A percentile compares a stretch with the other conserved stretches of the same genome.
Evolutionary conservation across 345 rosid genomes (phyloP).

Genomic region (Boechera divaricarpa): DNA sequence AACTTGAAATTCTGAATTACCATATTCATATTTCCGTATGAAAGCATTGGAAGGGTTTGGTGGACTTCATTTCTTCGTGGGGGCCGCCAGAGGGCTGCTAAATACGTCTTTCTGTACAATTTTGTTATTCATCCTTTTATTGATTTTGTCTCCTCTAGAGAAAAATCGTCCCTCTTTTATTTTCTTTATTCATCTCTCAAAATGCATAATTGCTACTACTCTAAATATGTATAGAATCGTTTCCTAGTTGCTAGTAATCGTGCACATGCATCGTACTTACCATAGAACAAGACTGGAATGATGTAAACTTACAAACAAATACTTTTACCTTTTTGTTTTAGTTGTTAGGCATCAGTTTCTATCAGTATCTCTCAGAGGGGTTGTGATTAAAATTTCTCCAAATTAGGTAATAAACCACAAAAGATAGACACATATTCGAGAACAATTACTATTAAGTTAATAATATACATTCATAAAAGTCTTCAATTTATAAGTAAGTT

Average conservation of each 20-base stretch:
- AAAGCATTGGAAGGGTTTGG: conserved; percentile 31
- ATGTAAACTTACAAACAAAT: conserved; percentile 8
- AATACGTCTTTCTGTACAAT: background rate
- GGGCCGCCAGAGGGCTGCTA: conserved; percentile 21
- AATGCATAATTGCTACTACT: conserved; percentile 4
- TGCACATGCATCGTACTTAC: background rate
- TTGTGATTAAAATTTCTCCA: conserved; percentile 1
- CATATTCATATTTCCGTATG: conserved; percentile 13
- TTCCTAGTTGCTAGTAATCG: background rate
- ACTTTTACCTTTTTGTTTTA: background rate
- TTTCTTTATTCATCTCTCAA: background rate
- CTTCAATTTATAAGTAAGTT: conserved; percentile 11
- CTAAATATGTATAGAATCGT: background rate
- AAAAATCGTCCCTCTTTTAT: conserved; percentile 2
- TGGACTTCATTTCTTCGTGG: conserved; percentile 23
- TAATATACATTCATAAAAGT: background rate
- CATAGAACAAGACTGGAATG: background rate
- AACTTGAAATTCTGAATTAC: background rate
- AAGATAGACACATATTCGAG: background rate
- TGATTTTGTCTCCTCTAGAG: conserved; percentile 10
- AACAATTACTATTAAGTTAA: background rate
- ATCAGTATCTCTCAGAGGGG: background rate
- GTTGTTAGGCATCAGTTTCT: conserved; percentile 10
- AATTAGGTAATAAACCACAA: conserved; percentile 30
- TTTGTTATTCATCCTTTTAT: conserved; percentile 20